These are phyloP conservation scores for Malassezia caprae DNA, from an alignment of 1,284 basidiomycete species.

Conservation along the genomic window DNA sequence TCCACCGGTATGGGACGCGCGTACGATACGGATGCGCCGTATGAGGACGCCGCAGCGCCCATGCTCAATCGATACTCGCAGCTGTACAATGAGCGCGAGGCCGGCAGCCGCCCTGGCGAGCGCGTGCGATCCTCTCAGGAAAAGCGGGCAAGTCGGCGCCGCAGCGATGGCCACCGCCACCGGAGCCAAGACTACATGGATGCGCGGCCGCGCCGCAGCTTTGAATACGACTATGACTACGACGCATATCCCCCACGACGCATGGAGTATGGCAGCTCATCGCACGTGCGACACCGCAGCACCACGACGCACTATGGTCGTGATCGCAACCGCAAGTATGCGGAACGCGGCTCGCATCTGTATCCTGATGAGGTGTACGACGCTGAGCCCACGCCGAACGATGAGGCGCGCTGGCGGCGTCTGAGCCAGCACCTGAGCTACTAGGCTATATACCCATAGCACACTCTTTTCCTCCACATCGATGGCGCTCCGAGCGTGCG, in stretches of 20 bases:
- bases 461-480: background rate
- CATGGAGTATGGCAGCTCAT: background rate
- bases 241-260: background rate
- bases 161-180: background rate
- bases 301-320: background rate
- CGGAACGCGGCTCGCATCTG: background rate
- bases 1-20: constrained; percentile 1
- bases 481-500: background rate
- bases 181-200: background rate
- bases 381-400: background rate
- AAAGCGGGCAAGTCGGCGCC: background rate
- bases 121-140: background rate
- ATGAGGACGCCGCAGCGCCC: background rate
- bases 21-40: constrained; percentile 3
- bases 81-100: background rate
- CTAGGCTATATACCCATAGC: background rate
- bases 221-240: constrained; percentile 12
- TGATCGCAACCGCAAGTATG: background rate
- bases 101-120: background rate
- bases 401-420: background rate
- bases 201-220: background rate
- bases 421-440: background rate
- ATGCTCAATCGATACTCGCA: background rate
- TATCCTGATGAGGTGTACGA: constrained; percentile 3
- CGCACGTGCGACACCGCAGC: constrained; percentile 10